Conservation (phyloP, 1,284 basidiomycete species). For the Malassezia globosa region DNA sequence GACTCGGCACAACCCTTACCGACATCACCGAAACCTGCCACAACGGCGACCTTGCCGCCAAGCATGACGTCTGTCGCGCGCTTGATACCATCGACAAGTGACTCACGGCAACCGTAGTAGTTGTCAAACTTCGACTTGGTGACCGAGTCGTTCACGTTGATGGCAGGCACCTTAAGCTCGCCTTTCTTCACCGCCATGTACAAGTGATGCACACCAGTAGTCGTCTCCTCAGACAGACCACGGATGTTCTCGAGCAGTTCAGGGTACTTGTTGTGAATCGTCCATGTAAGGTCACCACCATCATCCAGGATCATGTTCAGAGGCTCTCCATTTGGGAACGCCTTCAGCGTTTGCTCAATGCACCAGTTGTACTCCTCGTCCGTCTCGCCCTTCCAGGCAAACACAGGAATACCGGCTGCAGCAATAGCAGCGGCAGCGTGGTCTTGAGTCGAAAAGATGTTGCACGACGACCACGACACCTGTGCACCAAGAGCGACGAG, state of each 20-base stretch:
- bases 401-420: constrained; percentile 94
- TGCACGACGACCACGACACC: constrained; percentile 98
- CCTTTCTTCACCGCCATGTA: constrained; percentile 96
- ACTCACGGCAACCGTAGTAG: constrained; percentile 70
- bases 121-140: constrained; percentile 96
- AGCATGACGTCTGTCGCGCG: constrained; percentile 99
- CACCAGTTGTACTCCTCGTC: constrained; percentile 95
- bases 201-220: constrained; percentile 97
- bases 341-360: constrained; percentile 84
- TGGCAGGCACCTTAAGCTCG: constrained; percentile 90
- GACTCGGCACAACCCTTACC: constrained; percentile 99
- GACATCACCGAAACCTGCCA: constrained; percentile 97
- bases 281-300: constrained; percentile 87
- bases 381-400: constrained; percentile 99
- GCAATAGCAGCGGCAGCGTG: constrained; percentile 97
- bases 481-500: constrained; percentile 87
- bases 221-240: constrained; percentile 97
- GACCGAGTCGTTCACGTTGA: constrained; percentile 92
- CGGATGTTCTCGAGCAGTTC: constrained; percentile 50
- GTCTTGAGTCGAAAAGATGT: constrained; percentile 98
- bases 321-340: constrained; percentile 64
- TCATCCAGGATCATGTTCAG: constrained; percentile 99
- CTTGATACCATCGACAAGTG: constrained; percentile 99
- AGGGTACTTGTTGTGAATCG: constrained; percentile 76
- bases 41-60: constrained; percentile 96